Percentiles rank a stretch among this genome's conserved stretches.
phyloP scores from a whole-genome alignment of 768 basidiomycete species.

The Amanita phalloides region DNA sequence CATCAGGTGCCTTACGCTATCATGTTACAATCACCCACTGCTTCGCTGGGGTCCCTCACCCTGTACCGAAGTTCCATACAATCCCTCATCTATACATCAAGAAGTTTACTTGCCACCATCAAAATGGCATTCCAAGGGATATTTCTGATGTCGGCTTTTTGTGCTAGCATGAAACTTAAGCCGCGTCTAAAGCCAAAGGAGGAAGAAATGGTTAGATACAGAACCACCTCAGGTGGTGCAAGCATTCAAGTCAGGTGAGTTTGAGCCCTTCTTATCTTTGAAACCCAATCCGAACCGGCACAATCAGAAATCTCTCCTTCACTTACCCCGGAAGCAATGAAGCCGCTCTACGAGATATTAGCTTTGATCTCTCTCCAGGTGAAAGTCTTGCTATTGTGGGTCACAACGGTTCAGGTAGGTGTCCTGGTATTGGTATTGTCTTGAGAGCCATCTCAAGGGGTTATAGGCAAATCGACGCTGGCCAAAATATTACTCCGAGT shows the following conservation, averaged over 20 bases:
- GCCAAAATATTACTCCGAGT: constrained; percentile 75
- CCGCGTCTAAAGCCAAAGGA: constrained; percentile 55
- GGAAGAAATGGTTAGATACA: constrained; percentile 40
- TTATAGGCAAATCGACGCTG: constrained; percentile 75
- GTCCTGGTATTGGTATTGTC: constrained; percentile 7
- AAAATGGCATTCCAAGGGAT: constrained; percentile 78
- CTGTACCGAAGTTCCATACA: constrained; percentile 74
- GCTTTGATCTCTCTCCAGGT: constrained; percentile 59
- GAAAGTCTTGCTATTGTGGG: constrained; percentile 82
- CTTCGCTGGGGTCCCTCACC: constrained; percentile 73
- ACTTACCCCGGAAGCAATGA: constrained; percentile 69
- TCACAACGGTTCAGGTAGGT: constrained; percentile 69
- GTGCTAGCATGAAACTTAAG: constrained; percentile 61
- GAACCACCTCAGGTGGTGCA: constrained; percentile 42
- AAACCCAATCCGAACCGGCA: background rate
- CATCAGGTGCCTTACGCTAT: constrained; percentile 65
- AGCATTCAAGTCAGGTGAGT: constrained; percentile 60
- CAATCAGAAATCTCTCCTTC: constrained; percentile 38
- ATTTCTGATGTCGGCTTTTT: constrained; percentile 82
- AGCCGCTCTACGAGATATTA: constrained; percentile 61
- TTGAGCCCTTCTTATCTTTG: background rate
- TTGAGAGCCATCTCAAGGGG: constrained; percentile 7
- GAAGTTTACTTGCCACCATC: constrained; percentile 49
- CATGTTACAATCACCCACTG: constrained; percentile 58
- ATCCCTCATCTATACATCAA: constrained; percentile 54